Percentiles rank a stretch among this genome's conserved stretches.
Conservation (phyloP, 306 rosid species). For the Dalbergia oliveri region DNA sequence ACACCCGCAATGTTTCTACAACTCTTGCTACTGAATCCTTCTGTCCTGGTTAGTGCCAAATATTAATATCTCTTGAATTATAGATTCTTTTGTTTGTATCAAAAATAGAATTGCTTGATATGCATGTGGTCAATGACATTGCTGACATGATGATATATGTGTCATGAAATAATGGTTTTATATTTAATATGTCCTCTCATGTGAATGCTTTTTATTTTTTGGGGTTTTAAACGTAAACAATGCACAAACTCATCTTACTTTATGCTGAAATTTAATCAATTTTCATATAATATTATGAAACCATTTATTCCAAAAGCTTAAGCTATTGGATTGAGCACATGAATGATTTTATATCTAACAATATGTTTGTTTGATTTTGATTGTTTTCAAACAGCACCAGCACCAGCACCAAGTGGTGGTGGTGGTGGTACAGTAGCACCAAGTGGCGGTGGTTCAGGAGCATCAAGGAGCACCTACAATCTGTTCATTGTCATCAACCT, state of each 20-base stretch:
- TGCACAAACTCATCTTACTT: too few species aligned
- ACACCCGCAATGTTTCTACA: constrained; percentile 49
- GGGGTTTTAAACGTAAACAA: too few species aligned
- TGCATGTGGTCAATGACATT: constrained; percentile 14
- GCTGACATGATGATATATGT: neutral
- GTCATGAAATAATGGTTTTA: too few species aligned
- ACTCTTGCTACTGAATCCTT: constrained; percentile 40
- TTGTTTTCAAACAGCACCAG: constrained; percentile 51
- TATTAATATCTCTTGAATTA: neutral
- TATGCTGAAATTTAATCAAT: too few species aligned
- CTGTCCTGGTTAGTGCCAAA: constrained; percentile 70
- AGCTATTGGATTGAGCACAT: too few species aligned
- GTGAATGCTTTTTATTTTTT: too few species aligned
- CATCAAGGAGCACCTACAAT: constrained; percentile 48
- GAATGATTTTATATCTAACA: too few species aligned
- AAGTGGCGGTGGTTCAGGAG: constrained; percentile 45
- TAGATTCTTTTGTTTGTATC: neutral
- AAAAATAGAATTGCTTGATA: neutral
- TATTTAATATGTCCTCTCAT: too few species aligned
- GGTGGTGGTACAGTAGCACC: constrained; percentile 36
- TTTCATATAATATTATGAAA: too few species aligned
- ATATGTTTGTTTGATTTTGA: neutral
- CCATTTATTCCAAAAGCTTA: too few species aligned
- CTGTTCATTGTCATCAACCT: constrained; percentile 55
- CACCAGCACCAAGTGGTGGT: constrained; percentile 9